A percentile compares a stretch with the other conserved stretches of the same genome.
phyloP scores from a whole-genome alignment of 257 asterid genomes.

The Nicotiana knightiana region DNA sequence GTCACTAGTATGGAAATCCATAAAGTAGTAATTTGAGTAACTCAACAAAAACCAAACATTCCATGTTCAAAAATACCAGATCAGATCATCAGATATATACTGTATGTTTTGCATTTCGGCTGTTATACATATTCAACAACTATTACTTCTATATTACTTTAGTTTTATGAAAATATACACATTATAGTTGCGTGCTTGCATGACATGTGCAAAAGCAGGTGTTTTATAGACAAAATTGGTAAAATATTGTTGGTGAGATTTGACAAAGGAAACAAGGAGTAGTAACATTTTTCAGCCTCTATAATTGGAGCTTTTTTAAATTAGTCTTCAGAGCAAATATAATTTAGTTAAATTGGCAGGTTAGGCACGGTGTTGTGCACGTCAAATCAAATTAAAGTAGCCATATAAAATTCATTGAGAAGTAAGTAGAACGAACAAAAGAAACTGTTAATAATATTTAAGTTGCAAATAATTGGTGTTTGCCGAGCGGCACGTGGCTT shows the following conservation, averaged over 20 bases:
- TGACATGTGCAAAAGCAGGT: neutral
- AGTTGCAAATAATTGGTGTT: neutral
- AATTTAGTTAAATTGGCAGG: too few relatives aligned
- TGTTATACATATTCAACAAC: neutral
- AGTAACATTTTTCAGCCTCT: too few relatives aligned
- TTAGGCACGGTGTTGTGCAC: neutral
- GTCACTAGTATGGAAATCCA: too few relatives aligned
- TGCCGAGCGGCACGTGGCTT: neutral
- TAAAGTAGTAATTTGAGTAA: too few relatives aligned
- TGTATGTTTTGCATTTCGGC: neutral
- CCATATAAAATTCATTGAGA: neutral
- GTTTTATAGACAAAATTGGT: neutral
- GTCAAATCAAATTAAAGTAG: neutral
- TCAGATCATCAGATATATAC: neutral
- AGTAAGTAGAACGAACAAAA: too few relatives aligned
- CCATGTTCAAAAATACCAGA: neutral
- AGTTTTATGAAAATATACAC: neutral
- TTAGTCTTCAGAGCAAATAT: too few relatives aligned
- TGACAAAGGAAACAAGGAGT: neutral
- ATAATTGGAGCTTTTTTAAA: too few relatives aligned
- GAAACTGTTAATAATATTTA: too few relatives aligned
- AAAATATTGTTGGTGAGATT: neutral
- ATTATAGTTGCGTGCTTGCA: neutral
- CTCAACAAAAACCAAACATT: too few relatives aligned
- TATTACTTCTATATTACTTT: too few relatives aligned